phyloP scores from a whole-genome alignment of 495 filamentous ascomycete genomes.

The Clavariopsis aquatica region DNA sequence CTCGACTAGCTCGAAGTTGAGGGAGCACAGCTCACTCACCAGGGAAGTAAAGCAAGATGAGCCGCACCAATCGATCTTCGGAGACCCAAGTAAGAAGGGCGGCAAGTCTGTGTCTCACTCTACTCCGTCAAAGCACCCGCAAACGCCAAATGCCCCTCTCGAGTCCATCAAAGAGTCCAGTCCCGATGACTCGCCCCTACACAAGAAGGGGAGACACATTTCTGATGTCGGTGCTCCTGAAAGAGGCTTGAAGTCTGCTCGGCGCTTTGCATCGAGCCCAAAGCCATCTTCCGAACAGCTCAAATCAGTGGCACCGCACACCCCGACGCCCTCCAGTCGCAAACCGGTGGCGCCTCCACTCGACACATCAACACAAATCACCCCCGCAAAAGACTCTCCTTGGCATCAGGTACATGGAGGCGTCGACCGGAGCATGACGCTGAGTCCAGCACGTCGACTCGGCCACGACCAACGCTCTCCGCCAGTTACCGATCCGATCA shows the following conservation, averaged over 20 bases:
- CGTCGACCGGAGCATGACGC: constrained; percentile 38
- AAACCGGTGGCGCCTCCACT: constrained; percentile 6
- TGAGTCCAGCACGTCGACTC: constrained; percentile 37
- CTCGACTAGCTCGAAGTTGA: neutral
- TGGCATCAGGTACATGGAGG: constrained; percentile 46
- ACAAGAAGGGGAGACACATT: constrained; percentile 44
- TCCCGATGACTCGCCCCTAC: constrained; percentile 43
- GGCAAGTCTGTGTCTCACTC: constrained; percentile 11
- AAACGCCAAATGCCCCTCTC: constrained; percentile 36
- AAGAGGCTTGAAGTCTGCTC: constrained; percentile 40
- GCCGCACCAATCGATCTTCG: constrained; percentile 31
- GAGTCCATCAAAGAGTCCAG: constrained; percentile 49
- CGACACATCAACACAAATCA: constrained; percentile 4
- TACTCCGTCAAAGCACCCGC: constrained; percentile 32
- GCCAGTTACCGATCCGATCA: constrained; percentile 34
- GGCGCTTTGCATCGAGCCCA: constrained; percentile 36
- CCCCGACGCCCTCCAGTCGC: constrained; percentile 24
- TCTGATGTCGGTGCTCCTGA: constrained; percentile 44
- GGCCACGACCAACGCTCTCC: constrained; percentile 30
- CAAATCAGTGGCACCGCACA: constrained; percentile 37
- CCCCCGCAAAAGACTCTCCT: constrained; percentile 39
- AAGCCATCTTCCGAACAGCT: constrained; percentile 34
- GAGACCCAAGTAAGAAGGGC: constrained; percentile 15
- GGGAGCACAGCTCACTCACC: constrained; percentile 10
- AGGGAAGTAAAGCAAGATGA: constrained; percentile 12